phyloP scores from a whole-genome alignment of 176 grass and related monocot species.

The Cenchrus fungigraminus region DNA sequence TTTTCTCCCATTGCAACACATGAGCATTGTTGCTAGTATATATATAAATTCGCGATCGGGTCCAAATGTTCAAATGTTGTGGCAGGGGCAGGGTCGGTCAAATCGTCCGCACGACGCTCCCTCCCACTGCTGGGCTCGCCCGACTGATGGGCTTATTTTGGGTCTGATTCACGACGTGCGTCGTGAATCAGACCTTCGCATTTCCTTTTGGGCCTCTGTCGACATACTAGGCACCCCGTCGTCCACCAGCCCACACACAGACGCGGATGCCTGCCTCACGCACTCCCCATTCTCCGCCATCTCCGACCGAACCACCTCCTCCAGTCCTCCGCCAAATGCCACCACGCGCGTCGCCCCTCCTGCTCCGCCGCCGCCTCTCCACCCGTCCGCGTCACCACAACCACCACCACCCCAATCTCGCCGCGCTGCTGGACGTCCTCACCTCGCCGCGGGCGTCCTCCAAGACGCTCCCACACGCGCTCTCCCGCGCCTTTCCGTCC shows the following conservation, averaged over 20 bases:
- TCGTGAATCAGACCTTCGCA: too few species aligned
- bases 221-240: not conserved
- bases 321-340: not conserved
- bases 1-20: too few species aligned
- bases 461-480: constrained; percentile 30
- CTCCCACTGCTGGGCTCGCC: too few species aligned
- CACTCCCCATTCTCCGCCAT: not conserved
- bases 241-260: not conserved
- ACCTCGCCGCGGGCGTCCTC: constrained; percentile 19
- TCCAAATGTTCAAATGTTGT: too few species aligned
- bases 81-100: too few species aligned
- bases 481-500: constrained; percentile 48
- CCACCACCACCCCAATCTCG: constrained; percentile 28
- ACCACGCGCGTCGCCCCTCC: constrained; percentile 20
- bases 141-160: too few species aligned
- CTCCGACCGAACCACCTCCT: not conserved
- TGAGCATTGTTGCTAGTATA: too few species aligned
- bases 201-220: too few species aligned
- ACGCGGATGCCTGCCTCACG: not conserved
- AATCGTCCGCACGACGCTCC: too few species aligned
- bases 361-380: constrained; percentile 40
- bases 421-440: constrained; percentile 41
- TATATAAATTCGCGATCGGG: too few species aligned
- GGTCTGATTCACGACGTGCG: too few species aligned
- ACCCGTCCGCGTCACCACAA: constrained; percentile 2